These are phyloP conservation scores for Orbilia brochopaga DNA, from an alignment of 2,329 filamentous ascomycete genomes.

Conservation along the genomic window DNA sequence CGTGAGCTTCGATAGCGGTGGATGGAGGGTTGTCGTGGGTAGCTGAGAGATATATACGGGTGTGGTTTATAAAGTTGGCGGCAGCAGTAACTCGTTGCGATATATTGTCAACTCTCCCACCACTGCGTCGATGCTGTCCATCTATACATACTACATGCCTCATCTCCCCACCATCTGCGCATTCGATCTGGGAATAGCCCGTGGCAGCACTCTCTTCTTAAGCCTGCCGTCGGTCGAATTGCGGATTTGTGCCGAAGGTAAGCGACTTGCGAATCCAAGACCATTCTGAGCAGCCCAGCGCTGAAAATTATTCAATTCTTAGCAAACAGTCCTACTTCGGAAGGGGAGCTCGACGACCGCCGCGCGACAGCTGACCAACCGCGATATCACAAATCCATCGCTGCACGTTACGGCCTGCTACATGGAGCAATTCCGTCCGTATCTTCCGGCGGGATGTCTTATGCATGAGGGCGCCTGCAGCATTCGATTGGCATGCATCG, in stretches of 20 bases:
- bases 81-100: too few relatives aligned
- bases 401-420: constrained; percentile 1
- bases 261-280: constrained; percentile 11
- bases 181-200: too few relatives aligned
- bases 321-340: not conserved
- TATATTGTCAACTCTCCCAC: too few relatives aligned
- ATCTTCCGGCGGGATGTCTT: not conserved
- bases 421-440: constrained; percentile 1
- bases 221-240: not conserved
- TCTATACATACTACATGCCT: too few relatives aligned
- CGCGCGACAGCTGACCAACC: not conserved
- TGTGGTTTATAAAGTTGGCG: too few relatives aligned
- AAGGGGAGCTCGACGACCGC: not conserved
- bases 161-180: too few relatives aligned
- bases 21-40: too few relatives aligned
- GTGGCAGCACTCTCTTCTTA: too few relatives aligned
- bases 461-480: not conserved
- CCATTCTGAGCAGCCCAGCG: not conserved
- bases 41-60: too few relatives aligned
- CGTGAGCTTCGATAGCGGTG: not conserved
- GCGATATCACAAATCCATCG: not conserved
- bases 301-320: constrained; percentile 4
- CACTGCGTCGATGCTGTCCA: too few relatives aligned
- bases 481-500: too few relatives aligned
- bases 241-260: constrained; percentile 36